Conservation (phyloP, 192 early-diverging fungal species). For the Helicostylum pulchrum region DNA sequence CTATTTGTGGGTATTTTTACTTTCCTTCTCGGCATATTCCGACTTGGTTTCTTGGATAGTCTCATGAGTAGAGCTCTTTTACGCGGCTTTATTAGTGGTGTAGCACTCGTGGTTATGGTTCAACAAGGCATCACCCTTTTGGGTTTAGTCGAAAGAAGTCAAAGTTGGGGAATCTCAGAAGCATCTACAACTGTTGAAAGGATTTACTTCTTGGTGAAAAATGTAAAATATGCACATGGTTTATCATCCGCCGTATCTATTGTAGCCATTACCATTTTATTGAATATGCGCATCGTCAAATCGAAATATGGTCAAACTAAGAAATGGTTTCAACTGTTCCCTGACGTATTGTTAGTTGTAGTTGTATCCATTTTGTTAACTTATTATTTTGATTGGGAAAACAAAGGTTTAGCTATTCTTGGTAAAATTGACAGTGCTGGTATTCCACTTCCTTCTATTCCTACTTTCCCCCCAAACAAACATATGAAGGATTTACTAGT, state of each 20-base stretch:
- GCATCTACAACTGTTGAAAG: slow-evolving; percentile 79
- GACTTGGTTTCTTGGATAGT: slow-evolving; percentile 96
- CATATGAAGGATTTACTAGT: slow-evolving; percentile 71
- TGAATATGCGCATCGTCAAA: slow-evolving; percentile 57
- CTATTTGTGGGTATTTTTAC: slow-evolving; percentile 90
- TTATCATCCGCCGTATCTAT: slow-evolving; percentile 72
- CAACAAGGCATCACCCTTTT: slow-evolving; percentile 82
- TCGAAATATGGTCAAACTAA: slow-evolving; percentile 24
- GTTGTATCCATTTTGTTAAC: slow-evolving; percentile 70
- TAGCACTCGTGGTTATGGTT: slow-evolving; percentile 90
- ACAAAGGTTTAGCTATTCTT: slow-evolving; percentile 72
- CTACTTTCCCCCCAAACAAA: slow-evolving; percentile 54
- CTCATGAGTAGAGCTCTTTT: slow-evolving; percentile 87
- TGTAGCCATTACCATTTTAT: slow-evolving; percentile 64
- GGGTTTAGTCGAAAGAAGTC: slow-evolving; percentile 49
- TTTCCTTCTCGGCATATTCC: slow-evolving; percentile 88
- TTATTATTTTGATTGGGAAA: slow-evolving; percentile 63
- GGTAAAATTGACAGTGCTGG: slow-evolving; percentile 68
- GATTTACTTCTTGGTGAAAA: slow-evolving; percentile 60
- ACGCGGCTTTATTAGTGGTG: slow-evolving; percentile 92
- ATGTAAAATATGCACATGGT: slow-evolving; percentile 59
- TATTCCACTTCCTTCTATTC: slow-evolving; percentile 59
- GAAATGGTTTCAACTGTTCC: slow-evolving; percentile 67
- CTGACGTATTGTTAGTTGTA: slow-evolving; percentile 89
- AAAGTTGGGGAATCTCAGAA: slow-evolving; percentile 46